Evolutionary conservation across 2,329 filamentous ascomycete genomes (phyloP), one percentile per base, ranked within the genome.

Genomic region (Scedosporium minutisporum): DNA sequence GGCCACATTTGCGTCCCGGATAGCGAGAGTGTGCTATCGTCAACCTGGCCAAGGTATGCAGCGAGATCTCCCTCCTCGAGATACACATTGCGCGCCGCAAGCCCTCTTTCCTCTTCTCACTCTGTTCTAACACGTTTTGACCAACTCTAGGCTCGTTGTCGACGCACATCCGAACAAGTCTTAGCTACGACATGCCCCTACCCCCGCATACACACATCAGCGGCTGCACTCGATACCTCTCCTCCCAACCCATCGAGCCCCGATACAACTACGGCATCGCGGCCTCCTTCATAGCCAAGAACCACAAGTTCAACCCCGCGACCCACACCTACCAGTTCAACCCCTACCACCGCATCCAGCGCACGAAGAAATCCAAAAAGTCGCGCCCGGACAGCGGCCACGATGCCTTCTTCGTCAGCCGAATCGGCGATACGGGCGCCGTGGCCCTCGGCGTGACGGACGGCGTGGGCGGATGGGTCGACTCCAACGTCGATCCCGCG

Each of bases 391-490:
- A 86, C 64, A 95, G 90, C 60, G 95, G 95, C 16, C 93, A 99
- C 75, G 95, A 99, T 81, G 91, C 95, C 63, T 97, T 97, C 78
- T 99, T 99, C 75, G 88, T 95, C 68, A 85, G 89, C 71, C 85
- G 87, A 25, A 79, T 97, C n/a, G 90, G 89, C 60, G 84, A 86
- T 66, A 83, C 82, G 1, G 82, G 86, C 44, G 81, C 86, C 48
- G 83, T 96, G 10, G 91, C 93, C 0, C 88, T 99, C 68, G 95
- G 91, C 18, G 85, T 99, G 25, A 92, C 93, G 61, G 95, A 99
- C 72, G 95, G 95, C 10, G 95, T 99, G 0, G 95, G 95, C 58
- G 95, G 95, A 42, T 99, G 95, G 93, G 86, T 89, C 66, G 90
- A 96, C 68, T 93, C 89, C 46, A 92, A 92, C 55, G 88, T 99